Evolutionary conservation across 345 rosid genomes (phyloP).

Genomic region (Eucalyptus lansdowneana): DNA sequence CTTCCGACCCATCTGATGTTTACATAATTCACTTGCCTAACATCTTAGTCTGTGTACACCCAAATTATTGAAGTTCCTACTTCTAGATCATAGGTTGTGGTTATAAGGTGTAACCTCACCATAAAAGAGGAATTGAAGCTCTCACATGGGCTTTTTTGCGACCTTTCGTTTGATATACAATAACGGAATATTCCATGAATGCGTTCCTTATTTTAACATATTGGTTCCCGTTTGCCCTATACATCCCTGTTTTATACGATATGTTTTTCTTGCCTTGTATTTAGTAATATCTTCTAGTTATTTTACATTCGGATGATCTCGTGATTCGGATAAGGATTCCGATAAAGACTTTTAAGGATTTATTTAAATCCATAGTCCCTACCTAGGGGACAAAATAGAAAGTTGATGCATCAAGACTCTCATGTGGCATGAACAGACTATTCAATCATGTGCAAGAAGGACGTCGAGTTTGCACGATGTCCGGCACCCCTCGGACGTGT

Average conservation of each 20-base stretch:
- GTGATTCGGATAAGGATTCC: no score
- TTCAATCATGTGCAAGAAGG: not conserved
- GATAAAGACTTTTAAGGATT: not conserved
- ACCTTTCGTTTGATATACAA: no score
- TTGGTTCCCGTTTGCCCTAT: fast-evolving
- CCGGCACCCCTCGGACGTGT: not conserved
- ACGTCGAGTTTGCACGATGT: not conserved
- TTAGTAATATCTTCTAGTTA: not conserved
- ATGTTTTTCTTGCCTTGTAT: no score
- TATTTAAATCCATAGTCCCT: not conserved
- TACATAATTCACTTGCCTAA: not conserved
- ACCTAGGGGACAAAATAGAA: not conserved
- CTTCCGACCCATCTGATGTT: not conserved
- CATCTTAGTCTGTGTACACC: not conserved
- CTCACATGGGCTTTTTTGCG: not conserved
- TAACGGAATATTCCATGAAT: fast-evolving
- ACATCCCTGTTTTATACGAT: fast-evolving
- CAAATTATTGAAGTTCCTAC: not conserved
- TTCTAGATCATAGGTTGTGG: not conserved
- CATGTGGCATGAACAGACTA: not conserved
- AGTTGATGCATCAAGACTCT: not conserved
- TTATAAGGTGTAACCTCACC: not conserved
- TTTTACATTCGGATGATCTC: no score
- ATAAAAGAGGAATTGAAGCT: not conserved
- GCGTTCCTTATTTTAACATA: not conserved